Evolutionary conservation across 1,284 basidiomycete species (phyloP), one percentile per base, ranked within the genome.

Genomic region (Vanrija humicola): DNA sequence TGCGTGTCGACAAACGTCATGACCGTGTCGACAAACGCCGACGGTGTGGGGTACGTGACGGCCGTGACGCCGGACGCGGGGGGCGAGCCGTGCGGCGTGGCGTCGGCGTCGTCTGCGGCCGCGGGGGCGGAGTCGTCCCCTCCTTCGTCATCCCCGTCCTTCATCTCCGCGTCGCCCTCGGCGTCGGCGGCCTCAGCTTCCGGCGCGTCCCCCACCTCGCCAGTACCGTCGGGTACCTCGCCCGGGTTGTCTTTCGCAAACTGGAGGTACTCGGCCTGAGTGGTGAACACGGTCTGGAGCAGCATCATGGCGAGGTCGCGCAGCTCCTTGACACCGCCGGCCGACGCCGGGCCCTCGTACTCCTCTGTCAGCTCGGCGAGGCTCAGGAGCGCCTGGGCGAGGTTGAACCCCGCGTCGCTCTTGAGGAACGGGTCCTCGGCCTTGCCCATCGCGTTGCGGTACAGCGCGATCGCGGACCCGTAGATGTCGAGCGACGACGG

Each of bases 11-110:
- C 51, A 14, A 70, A 62, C 6, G 67, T 42, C 9, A 75, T 54
- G 5, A 67, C 54, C 0, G 72, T 68, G 52, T 77, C 75, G 47
- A 71, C 65, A 21, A 72, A 59, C 6, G 73, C 57, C 15, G 68
- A 71, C 1, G 65, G 61, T 1, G 75, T 77, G 2, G 75, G 74
- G 44, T 21, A 19, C 21, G n/a, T 23, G 2, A 46, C 21, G 21
- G 44, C 21, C n/a, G 44, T 25, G 44, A 34, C 34, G 34, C 18
- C 26, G 3, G 28, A 8, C 6, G 43, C 43, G 8, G 15, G 23
- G 19, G 58, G 34, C 34, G 34, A 34, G 34, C 34, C 34, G 12
- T 12, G 14, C 34, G 34, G 43, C 80, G 90, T 54, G 87, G 88
- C 0, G 87, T 55, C 61, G 14, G 50, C 62, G 10, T 59, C 61